Base-by-base conservation (phyloP, 2,329 filamentous ascomycete species). In the Trichoderma koningii region DNA sequence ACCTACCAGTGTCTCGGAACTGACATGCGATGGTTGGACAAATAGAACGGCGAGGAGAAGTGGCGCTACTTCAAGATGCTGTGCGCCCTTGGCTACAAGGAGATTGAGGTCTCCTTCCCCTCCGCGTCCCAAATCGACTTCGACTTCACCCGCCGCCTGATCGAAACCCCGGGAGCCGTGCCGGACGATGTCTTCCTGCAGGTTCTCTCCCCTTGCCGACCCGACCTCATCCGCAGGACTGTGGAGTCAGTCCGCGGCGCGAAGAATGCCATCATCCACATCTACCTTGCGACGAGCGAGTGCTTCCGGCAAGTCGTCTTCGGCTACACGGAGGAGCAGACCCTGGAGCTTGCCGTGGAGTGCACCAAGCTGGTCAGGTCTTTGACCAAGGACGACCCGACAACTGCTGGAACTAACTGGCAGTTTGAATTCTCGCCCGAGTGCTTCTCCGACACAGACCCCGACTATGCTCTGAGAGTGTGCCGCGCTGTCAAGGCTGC, bases 41-140 rank as follows among this genome's bases (percentile, higher is more conserved):
- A 57, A 57, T 14, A 57, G 55, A 57, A 47, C 42, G 55, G 55
- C n/a, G 55, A 57, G 21, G 55, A 57, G 17, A 57, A 57, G 23
- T 57, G 55, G 55, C 55, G 55, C 55, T 57, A 57, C 26, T 57
- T 57, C 23, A n/a, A 57, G 42, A 57, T 57, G 55, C 26, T 57
- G 55, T 57, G 55, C n/a, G 42, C 15, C 23, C 55, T 57, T 15
- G 55, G 55, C 23, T 57, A 57, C 55, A 57, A 57, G 42, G 55
- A 57, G 2, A 57, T 57, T 21, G 55, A 57, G 55, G 55, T 57
- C 7, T 57, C 55, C 34, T 57, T 57, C 23, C 55, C 55, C 15
- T 57, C 55, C 17, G 41, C 55, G 17, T 57, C 55, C 23, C 55
- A 57, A 23, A 57, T 57, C 55, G 55, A 57, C 23, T 57, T 47